These are phyloP conservation scores for Alnus rubra DNA, from an alignment of 306 rosid genomes.

Conservation along the genomic window DNA sequence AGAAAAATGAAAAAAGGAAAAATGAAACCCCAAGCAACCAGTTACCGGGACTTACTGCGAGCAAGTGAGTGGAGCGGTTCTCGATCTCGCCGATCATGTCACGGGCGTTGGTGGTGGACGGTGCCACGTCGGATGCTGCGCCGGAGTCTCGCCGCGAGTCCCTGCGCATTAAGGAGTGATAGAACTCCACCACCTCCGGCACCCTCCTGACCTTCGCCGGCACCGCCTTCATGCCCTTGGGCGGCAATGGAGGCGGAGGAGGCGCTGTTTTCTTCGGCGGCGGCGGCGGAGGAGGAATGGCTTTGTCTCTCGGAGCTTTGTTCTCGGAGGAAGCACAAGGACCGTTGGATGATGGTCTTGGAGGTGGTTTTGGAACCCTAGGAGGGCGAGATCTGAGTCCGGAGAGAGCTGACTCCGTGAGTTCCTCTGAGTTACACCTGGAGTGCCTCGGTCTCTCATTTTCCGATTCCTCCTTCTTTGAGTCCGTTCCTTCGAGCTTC, in stretches of 20 bases:
- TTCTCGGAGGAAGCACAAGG: slow-evolving; percentile 19
- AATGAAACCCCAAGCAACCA: not conserved
- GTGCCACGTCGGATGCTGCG: slow-evolving; percentile 42
- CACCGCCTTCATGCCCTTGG: slow-evolving; percentile 43
- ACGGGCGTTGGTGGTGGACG: slow-evolving; percentile 72
- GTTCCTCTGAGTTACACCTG: slow-evolving; percentile 81
- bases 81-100: slow-evolving; percentile 99
- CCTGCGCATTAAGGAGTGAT: slow-evolving; percentile 91
- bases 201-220: slow-evolving; percentile 75
- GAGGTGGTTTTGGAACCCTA: slow-evolving; percentile 96
- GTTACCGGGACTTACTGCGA: slow-evolving; percentile 65
- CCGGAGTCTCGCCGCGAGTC: slow-evolving; percentile 70
- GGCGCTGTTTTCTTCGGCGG: slow-evolving; percentile 30
- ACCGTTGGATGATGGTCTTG: slow-evolving; percentile 46
- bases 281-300: slow-evolving; percentile 47
- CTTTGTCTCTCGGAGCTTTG: slow-evolving; percentile 34
- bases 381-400: slow-evolving; percentile 71
- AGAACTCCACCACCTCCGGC: slow-evolving; percentile 97
- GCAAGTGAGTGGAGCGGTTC: slow-evolving; percentile 89
- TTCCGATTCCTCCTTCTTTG: slow-evolving; percentile 54
- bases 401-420: slow-evolving; percentile 48
- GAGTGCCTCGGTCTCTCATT: slow-evolving; percentile 62
- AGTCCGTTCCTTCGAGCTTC: slow-evolving; percentile 48
- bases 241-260: slow-evolving; percentile 78
- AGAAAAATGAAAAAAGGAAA: not conserved